Base-by-base conservation (phyloP, 257 asterid species). In the Nicotiana attenuata region DNA sequence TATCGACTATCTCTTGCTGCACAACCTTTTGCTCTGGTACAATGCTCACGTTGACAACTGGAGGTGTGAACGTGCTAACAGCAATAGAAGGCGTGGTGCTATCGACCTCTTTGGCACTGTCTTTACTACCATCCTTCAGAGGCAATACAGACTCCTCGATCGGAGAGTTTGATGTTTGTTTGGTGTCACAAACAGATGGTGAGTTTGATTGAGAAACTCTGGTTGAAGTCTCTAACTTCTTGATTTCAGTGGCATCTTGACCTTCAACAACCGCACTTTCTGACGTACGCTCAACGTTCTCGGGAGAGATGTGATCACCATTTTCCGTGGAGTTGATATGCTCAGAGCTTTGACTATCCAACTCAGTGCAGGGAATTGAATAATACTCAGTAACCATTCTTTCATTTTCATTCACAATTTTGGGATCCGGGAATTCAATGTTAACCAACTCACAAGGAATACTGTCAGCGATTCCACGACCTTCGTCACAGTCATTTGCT, bases 351-450 rank as follows among this genome's bases (percentile, higher is more conserved):
- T 85, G 94, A 4, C 97, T 89, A 82, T 87, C 94, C 80, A 84
- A 78, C 20, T 83, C 88, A 47, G 88, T n/a, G 81, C 97, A 86
- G 2, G 91, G 95, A 85, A 92, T 88, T 82, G 92, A 92, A 73
- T 94, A 86, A 65, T 94, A 96, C 83, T 96, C 99, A 0, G 93
- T 92, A 13, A 91, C 97, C 99, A 96, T 96, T 87, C 91, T 87
- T 59, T 92, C 79, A 71, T 94, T 94, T 89, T 96, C 98, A 31
- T 89, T 92, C 17, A 76, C 90, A 17, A 96, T 87, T 79, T 90
- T 90, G 2, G 98, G 99, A 80, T 96, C 99, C 0, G 97, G 99
- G 84, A 96, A 96, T 89, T 96, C 99, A 10, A 96, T 92, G 85
- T 88, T 92, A 35, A 89, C 97, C 83, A 94, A 78, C 60, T 90